Base-by-base conservation (phyloP, 805 yeast genomes). In the Cyberlindnera sargentensis region DNA sequence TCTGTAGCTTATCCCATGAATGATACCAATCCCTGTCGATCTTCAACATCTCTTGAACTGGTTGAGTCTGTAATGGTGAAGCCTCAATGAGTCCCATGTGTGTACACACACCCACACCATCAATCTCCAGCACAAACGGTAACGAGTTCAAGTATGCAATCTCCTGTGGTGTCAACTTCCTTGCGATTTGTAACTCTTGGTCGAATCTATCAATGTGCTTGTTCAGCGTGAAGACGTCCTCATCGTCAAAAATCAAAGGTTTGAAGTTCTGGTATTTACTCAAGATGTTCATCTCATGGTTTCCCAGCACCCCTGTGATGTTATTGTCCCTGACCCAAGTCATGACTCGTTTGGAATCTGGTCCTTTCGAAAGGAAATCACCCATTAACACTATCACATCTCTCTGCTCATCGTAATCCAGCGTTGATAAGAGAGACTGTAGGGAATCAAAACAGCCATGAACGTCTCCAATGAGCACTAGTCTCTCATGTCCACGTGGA, bases 351-450 rank as follows among this genome's bases (percentile, higher is more conserved):
- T 75, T 48, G 1, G 95, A 84, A 45, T 84, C 78, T 5, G 84
- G 81, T 1, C 98, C 98, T 58, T 90, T 91, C 40, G 88, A 72
- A 15, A 86, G 68, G 60, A 89, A 86, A 58, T 90, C 97, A 4
- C 98, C 98, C 23, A 89, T 62, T 24, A 89, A 65, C 2, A 90
- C 64, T 10, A 89, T 68, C 36, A 74, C 73, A 58, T 87, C 95
- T 7, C 60, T 53, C 23, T 66, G 54, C 11, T 61, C 58, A 44
- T 77, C 68, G 53, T 70, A 76, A 9, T 70, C 61, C 23, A 76
- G 53, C 53, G 76, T 72, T 7, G 67, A 53, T 43, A 90, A 63
- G 34, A 91, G 66, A 39, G 68, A 63, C 44, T 60, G 58, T 43
- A 89, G 65, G 53, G 77, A 78, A 6, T 68, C 63, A 53, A 70